phyloP scores from a whole-genome alignment of 2,329 filamentous ascomycete genomes.

The Ceratocystis alfenasii region DNA sequence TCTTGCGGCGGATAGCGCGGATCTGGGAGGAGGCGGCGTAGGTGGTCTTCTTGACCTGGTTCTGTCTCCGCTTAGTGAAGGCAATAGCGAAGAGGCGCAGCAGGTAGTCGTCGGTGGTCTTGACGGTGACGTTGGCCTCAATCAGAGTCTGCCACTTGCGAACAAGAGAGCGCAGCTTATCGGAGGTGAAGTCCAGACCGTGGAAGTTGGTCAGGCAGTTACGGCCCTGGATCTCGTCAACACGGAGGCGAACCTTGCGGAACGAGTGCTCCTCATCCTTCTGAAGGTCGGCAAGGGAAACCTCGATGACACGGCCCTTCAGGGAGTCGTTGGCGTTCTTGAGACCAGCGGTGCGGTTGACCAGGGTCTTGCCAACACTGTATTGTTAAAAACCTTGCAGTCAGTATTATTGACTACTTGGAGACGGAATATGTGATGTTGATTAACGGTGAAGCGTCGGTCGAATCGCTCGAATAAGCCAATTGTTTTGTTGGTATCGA shows the following conservation, averaged over 20 bases:
- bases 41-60: conserved; percentile 99
- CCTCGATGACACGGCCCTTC: conserved; percentile 98
- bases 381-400: conserved; percentile 24
- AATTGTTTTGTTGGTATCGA: neutral
- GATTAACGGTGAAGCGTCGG: neutral
- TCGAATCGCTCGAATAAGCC: neutral
- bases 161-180: conserved; percentile 98
- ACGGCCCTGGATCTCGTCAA: conserved; percentile 99
- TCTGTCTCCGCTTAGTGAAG: conserved; percentile 97
- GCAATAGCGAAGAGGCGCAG: conserved; percentile 97
- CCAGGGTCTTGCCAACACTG: conserved; percentile 98
- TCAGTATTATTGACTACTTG: conserved; percentile 20
- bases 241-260: conserved; percentile 98
- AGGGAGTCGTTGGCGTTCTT: conserved; percentile 99
- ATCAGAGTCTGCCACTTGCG: conserved; percentile 99
- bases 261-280: conserved; percentile 99
- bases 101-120: conserved; percentile 99
- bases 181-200: conserved; percentile 99
- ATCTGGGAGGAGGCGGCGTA: conserved; percentile 97
- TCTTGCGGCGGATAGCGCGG: conserved; percentile 97
- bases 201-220: conserved; percentile 99
- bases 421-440: neutral
- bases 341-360: conserved; percentile 98
- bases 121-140: conserved; percentile 98
- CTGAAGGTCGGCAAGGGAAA: conserved; percentile 96